Conservation (phyloP, 2,329 filamentous ascomycete genomes). For the Biscogniauxia mediterranea region DNA sequence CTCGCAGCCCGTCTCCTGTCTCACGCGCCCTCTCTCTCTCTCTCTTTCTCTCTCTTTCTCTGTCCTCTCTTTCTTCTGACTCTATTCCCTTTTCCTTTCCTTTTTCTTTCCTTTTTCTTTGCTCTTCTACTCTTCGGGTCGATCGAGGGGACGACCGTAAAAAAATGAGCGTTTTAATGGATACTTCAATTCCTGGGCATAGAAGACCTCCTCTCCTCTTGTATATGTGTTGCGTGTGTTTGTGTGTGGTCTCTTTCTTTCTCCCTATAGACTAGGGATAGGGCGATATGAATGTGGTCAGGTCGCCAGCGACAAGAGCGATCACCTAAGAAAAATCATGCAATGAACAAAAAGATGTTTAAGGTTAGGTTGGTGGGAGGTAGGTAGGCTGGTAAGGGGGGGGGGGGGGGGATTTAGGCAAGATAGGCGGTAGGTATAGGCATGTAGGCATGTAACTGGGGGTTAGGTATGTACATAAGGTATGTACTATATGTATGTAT, state of each 20-base stretch:
- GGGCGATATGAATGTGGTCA: neutral
- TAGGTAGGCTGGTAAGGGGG: too few relatives aligned
- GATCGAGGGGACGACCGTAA: neutral
- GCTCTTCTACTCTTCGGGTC: neutral
- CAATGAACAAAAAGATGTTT: neutral
- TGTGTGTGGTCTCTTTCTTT: neutral
- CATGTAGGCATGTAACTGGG: neutral
- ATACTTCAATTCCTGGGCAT: neutral
- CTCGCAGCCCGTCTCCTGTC: constrained; percentile 16
- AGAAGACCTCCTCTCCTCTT: neutral
- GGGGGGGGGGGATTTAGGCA: neutral
- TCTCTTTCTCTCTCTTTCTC: constrained; percentile 2
- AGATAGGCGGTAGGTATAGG: neutral
- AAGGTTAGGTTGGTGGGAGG: neutral
- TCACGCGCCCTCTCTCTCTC: constrained; percentile 4
- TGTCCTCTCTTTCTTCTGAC: too few relatives aligned
- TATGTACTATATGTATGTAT: too few relatives aligned
- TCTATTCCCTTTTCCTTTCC: too few relatives aligned
- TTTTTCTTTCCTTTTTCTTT: too few relatives aligned
- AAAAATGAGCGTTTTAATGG: neutral
- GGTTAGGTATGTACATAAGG: neutral
- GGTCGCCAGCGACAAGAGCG: neutral
- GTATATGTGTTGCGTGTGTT: too few relatives aligned
- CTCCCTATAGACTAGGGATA: neutral
- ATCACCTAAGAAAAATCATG: neutral